A percentile compares a stretch with the other conserved stretches of the same genome.
phyloP scores from a whole-genome alignment of 2,329 filamentous ascomycete species.

The Epichloe hybrida region DNA sequence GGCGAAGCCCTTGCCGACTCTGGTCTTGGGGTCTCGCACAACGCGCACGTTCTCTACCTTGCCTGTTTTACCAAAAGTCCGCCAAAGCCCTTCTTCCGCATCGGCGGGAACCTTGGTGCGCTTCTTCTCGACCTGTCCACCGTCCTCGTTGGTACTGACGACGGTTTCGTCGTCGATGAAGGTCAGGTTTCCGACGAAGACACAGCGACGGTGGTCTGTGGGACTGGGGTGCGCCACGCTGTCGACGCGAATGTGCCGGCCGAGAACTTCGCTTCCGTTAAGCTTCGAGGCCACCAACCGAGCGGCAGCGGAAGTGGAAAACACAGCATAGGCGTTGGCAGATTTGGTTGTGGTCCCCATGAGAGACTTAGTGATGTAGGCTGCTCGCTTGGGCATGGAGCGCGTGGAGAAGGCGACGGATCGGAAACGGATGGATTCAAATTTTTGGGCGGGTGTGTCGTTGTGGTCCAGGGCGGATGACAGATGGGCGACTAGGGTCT shows the following conservation, averaged over 20 bases:
- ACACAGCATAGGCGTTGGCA: slow-evolving; percentile 90
- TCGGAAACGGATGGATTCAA: slow-evolving; percentile 88
- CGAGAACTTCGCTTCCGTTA: slow-evolving; percentile 73
- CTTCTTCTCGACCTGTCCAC: slow-evolving; percentile 57
- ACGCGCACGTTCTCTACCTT: slow-evolving; percentile 89
- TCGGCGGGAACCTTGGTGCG: slow-evolving; percentile 65
- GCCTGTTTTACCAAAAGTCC: slow-evolving; percentile 59
- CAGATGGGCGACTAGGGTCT: slow-evolving; percentile 62
- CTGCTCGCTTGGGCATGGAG: slow-evolving; percentile 80
- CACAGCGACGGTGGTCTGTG: slow-evolving; percentile 74
- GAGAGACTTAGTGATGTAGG: slow-evolving; percentile 78
- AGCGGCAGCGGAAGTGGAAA: slow-evolving; percentile 60
- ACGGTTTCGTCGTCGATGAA: slow-evolving; percentile 88
- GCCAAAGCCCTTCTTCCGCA: slow-evolving; percentile 86
- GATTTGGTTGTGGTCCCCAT: slow-evolving; percentile 87
- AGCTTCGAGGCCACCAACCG: slow-evolving; percentile 62
- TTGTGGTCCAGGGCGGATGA: slow-evolving; percentile 53
- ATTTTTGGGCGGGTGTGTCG: slow-evolving; percentile 47
- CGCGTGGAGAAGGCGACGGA: slow-evolving; percentile 73
- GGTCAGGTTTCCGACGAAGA: slow-evolving; percentile 91
- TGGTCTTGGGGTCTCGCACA: slow-evolving; percentile 74
- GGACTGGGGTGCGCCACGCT: slow-evolving; percentile 76
- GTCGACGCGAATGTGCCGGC: slow-evolving; percentile 82
- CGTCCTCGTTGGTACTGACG: slow-evolving; percentile 49
- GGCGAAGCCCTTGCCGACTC: slow-evolving; percentile 92